These are phyloP conservation scores for Arthrobotrys pseudoclavata DNA, from an alignment of 2,329 filamentous ascomycete genomes.

Conservation along the genomic window DNA sequence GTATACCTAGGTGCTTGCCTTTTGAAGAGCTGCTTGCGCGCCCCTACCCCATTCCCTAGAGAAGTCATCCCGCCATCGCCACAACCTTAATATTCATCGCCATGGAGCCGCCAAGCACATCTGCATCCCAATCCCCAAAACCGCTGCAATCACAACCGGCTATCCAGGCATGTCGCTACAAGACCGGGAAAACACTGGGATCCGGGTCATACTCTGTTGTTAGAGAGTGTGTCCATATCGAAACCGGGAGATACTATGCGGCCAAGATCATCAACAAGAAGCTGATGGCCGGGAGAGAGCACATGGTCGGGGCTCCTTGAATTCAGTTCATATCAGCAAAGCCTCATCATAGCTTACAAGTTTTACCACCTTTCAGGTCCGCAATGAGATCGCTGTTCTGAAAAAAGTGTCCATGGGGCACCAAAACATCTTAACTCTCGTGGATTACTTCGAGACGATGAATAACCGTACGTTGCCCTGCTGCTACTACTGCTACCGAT, in stretches of 20 bases:
- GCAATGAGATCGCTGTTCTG: constrained; percentile 97
- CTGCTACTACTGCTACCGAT: not conserved
- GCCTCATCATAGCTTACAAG: constrained; percentile 3
- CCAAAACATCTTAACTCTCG: constrained; percentile 95
- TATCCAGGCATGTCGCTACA: constrained; percentile 75
- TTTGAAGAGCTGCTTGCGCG: no score
- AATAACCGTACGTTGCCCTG: constrained; percentile 79
- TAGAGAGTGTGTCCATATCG: constrained; percentile 98
- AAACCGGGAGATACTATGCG: constrained; percentile 97
- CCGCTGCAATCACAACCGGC: constrained; percentile 28
- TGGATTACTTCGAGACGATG: constrained; percentile 99
- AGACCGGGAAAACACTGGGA: constrained; percentile 96
- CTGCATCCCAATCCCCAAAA: constrained; percentile 41
- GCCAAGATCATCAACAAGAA: constrained; percentile 99
- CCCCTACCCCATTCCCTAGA: not conserved
- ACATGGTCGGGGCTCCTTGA: constrained; percentile 79
- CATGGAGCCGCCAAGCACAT: constrained; percentile 35
- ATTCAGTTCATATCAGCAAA: not conserved
- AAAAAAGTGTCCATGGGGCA: constrained; percentile 99
- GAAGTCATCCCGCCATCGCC: not conserved
- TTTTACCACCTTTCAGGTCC: constrained; percentile 64
- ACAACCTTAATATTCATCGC: not conserved
- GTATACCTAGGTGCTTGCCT: not conserved
- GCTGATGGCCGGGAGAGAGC: constrained; percentile 95
- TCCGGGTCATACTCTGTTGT: constrained; percentile 98